A percentile compares a stretch with the other conserved stretches of the same genome.
phyloP scores from a whole-genome alignment of 139 green algal species.

The Picochlorum sp. region DNA sequence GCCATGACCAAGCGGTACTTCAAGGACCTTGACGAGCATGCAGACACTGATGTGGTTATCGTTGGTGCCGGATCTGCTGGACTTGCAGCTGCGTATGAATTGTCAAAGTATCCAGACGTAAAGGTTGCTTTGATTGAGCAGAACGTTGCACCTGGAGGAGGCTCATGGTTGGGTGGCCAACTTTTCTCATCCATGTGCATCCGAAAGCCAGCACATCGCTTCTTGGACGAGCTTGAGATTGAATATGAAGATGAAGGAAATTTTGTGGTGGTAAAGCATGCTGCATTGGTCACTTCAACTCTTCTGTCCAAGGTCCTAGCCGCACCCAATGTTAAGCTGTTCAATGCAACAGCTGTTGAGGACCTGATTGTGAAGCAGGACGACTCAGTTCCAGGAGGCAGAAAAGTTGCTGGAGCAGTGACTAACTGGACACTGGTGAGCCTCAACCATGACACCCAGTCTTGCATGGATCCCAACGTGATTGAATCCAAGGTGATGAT shows the following conservation, averaged over 20 bases:
- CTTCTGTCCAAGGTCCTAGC: constrained; percentile 85
- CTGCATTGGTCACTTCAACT: constrained; percentile 88
- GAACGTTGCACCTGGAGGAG: constrained; percentile 49
- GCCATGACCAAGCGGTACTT: constrained; percentile 92
- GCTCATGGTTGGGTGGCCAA: constrained; percentile 88
- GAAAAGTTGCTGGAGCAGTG: constrained; percentile 74
- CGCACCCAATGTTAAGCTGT: constrained; percentile 92
- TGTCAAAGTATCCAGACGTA: constrained; percentile 83
- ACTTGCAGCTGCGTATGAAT: constrained; percentile 88
- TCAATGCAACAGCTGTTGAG: constrained; percentile 73
- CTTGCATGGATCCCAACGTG: constrained; percentile 95
- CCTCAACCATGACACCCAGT: constrained; percentile 93
- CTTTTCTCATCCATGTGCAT: constrained; percentile 32
- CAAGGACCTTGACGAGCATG: constrained; percentile 76
- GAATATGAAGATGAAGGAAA: constrained; percentile 83
- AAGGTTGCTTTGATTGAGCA: constrained; percentile 89
- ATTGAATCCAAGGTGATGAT: constrained; percentile 87
- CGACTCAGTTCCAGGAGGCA: constrained; percentile 6
- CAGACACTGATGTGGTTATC: constrained; percentile 47
- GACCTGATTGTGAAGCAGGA: constrained; percentile 57
- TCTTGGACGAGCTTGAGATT: constrained; percentile 77
- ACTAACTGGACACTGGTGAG: constrained; percentile 98
- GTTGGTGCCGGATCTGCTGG: constrained; percentile 60
- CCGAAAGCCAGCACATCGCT: constrained; percentile 84
- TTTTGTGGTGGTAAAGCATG: constrained; percentile 94